Conservation (phyloP, 1,284 basidiomycete genomes). For the Peniophora sp. region DNA sequence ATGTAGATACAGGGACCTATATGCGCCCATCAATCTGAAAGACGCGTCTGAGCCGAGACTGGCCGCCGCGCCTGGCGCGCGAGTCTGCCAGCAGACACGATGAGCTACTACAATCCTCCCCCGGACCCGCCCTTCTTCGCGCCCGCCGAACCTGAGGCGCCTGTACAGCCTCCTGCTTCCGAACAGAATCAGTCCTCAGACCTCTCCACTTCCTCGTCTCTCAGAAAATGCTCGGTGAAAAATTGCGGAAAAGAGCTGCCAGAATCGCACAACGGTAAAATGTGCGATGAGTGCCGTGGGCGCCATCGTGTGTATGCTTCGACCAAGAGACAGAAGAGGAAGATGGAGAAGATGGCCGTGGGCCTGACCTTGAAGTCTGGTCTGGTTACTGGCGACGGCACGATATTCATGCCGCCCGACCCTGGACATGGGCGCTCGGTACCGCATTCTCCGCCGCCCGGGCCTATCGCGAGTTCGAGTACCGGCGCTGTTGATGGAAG, state of each 20-base stretch:
- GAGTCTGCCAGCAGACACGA: slow-evolving; percentile 2
- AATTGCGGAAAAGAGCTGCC: slow-evolving; percentile 21
- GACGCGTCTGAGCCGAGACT: slow-evolving; percentile 6
- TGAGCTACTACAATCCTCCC: slow-evolving; percentile 11
- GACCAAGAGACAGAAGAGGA: slow-evolving; percentile 42
- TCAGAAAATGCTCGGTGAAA: slow-evolving; percentile 22
- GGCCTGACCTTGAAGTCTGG: slow-evolving; percentile 19
- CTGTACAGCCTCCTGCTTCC: too few species aligned
- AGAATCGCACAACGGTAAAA: slow-evolving; percentile 29
- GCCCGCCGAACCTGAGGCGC: too few species aligned
- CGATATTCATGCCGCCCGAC: slow-evolving; percentile 19
- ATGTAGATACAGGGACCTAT: too few species aligned
- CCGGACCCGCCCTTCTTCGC: too few species aligned
- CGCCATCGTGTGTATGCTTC: slow-evolving; percentile 44
- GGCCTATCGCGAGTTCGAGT: too few species aligned
- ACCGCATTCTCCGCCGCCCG: too few species aligned
- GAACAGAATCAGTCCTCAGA: slow-evolving; percentile 4
- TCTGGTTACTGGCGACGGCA: slow-evolving; percentile 10
- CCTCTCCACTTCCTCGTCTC: background rate
- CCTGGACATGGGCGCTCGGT: background rate
- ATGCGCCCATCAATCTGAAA: background rate
- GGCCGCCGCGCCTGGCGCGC: slow-evolving; percentile 2
- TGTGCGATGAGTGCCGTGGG: slow-evolving; percentile 45
- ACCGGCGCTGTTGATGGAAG: too few species aligned
- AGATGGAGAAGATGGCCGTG: slow-evolving; percentile 40